Conservation (phyloP, 2,329 filamentous ascomycete genomes). For the Cladophialophora exuberans region DNA sequence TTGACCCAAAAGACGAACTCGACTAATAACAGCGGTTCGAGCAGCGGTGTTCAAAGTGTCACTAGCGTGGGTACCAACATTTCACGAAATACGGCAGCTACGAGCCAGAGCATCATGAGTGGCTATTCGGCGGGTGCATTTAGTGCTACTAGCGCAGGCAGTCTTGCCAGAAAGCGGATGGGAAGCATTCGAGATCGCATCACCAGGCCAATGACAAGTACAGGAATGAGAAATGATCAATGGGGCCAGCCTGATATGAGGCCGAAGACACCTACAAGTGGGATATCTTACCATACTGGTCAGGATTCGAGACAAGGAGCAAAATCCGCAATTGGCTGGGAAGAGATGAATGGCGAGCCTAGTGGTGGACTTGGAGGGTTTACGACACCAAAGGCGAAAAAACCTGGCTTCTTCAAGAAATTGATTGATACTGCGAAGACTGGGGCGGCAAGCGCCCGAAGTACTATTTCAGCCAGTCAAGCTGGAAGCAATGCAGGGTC, state of each 20-base stretch:
- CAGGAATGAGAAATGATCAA: constrained; percentile 44
- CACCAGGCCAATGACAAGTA: constrained; percentile 50
- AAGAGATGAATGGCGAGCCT: constrained; percentile 45
- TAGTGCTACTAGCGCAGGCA: constrained; percentile 93
- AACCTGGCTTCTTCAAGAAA: constrained; percentile 91
- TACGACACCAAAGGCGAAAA: constrained; percentile 72
- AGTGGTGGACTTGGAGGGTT: constrained; percentile 77
- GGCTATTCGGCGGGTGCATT: constrained; percentile 86
- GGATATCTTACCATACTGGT: constrained; percentile 88
- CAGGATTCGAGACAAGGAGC: constrained; percentile 66
- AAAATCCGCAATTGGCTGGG: constrained; percentile 68
- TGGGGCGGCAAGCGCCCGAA: constrained; percentile 84
- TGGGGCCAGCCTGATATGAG: constrained; percentile 38
- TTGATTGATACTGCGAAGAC: constrained; percentile 94
- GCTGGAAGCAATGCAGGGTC: constrained; percentile 46
- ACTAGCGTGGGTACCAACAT: constrained; percentile 65
- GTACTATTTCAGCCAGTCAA: constrained; percentile 73
- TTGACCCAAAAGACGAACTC: constrained; percentile 86
- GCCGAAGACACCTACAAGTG: constrained; percentile 65
- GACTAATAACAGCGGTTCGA: constrained; percentile 65
- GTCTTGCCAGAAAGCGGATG: constrained; percentile 72
- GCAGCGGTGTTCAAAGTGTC: constrained; percentile 70
- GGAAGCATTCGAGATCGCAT: constrained; percentile 35
- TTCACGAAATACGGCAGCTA: constrained; percentile 74
- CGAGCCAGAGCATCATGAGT: constrained; percentile 88